Evolutionary conservation across 2,329 filamentous ascomycete genomes (phyloP).

Genomic region (Aureobasidium mangrovei): DNA sequence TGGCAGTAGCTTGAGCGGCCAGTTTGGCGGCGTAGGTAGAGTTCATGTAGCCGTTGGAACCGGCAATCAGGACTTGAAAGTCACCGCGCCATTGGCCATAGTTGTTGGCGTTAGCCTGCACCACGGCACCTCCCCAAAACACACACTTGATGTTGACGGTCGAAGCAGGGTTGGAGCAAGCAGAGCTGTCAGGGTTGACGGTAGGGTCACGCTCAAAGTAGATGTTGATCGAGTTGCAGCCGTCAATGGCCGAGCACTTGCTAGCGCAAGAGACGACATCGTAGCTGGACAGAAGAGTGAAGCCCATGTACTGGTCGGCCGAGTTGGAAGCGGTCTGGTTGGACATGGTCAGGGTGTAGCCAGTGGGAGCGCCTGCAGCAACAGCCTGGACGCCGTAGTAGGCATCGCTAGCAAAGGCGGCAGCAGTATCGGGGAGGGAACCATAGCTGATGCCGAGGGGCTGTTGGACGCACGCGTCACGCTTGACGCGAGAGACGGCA

Average conservation of each 20-base stretch:
- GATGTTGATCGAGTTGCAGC: constrained; percentile 16
- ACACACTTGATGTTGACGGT: constrained; percentile 28
- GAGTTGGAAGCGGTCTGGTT: constrained; percentile 22
- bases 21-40: background rate
- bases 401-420: constrained; percentile 16
- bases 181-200: constrained; percentile 23
- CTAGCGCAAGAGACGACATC: constrained; percentile 10
- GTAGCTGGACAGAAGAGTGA: constrained; percentile 9
- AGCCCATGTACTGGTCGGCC: constrained; percentile 4
- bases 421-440: constrained; percentile 1
- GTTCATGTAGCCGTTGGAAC: constrained; percentile 6
- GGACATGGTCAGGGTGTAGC: constrained; percentile 17
- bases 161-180: constrained; percentile 29
- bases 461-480: constrained; percentile 7
- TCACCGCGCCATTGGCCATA: constrained; percentile 20
- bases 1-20: constrained; percentile 14
- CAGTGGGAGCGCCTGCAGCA: constrained; percentile 10
- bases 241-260: constrained; percentile 13
- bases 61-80: constrained; percentile 8
- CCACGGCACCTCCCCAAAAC: constrained; percentile 23
- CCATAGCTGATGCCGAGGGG: background rate
- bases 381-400: constrained; percentile 1
- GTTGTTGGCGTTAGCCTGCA: constrained; percentile 20
- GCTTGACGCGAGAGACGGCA: background rate
- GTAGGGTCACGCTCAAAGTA: constrained; percentile 15